Evolutionary conservation across 331 rosid species (phyloP).

Genomic region (Malus hybrid): DNA sequence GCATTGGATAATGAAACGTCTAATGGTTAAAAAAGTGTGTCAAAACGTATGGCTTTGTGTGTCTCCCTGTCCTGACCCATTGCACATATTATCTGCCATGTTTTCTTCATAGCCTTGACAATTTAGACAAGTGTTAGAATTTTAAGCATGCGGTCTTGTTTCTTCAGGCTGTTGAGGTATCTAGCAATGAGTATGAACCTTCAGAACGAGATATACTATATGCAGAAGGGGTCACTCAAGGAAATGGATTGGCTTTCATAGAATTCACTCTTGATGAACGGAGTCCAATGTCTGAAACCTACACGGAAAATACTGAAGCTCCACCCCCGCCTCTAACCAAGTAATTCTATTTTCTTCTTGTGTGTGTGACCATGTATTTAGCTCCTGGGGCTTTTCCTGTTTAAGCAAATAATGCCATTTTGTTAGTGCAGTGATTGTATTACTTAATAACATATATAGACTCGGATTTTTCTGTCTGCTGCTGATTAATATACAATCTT

Average conservation of each 20-base stretch:
- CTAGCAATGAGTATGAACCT: slow-evolving; percentile 97
- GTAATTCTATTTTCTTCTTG: slow-evolving; percentile 28
- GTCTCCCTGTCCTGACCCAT: too few relatives aligned
- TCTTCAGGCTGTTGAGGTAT: slow-evolving; percentile 90
- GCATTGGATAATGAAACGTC: too few relatives aligned
- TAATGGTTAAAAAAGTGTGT: too few relatives aligned
- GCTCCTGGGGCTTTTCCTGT: neutral
- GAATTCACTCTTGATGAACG: slow-evolving; percentile 94
- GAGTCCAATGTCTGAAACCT: slow-evolving; percentile 71
- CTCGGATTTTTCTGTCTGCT: neutral
- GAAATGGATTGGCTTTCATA: slow-evolving; percentile 93
- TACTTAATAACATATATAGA: neutral
- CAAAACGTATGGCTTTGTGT: too few relatives aligned
- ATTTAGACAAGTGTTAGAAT: neutral
- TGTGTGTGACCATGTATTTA: neutral
- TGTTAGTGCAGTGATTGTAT: neutral
- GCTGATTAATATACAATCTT: neutral
- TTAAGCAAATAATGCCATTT: neutral
- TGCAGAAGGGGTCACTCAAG: slow-evolving; percentile 99
- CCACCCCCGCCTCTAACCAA: slow-evolving; percentile 65
- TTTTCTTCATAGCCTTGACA: neutral
- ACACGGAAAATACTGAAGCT: slow-evolving; percentile 71
- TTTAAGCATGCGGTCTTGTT: slow-evolving; percentile 1
- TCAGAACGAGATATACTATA: slow-evolving; percentile 82
- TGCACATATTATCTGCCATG: neutral